These are phyloP conservation scores for Populus trichocarpa DNA, from an alignment of 441 rosid species.

Conservation along the genomic window DNA sequence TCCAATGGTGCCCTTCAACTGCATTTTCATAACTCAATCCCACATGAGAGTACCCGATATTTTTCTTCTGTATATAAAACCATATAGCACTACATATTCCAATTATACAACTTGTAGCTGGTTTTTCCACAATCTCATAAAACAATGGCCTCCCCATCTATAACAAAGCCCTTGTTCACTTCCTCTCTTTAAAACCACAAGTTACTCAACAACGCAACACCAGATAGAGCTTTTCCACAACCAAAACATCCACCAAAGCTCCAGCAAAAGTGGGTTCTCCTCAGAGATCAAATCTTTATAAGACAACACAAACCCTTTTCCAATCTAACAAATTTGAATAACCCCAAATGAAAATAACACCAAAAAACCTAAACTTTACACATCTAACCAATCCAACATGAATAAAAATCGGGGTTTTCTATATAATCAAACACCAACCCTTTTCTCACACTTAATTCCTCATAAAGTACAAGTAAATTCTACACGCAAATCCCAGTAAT, in stretches of 20 bases:
- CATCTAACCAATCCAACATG: not conserved
- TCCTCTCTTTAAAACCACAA: not conserved
- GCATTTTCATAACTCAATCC: slow-evolving; percentile 88
- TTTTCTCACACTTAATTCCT: too few species aligned
- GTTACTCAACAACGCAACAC: not conserved
- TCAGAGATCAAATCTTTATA: not conserved
- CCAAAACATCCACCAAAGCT: not conserved
- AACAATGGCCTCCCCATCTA: slow-evolving; percentile 82
- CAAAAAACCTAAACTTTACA: not conserved
- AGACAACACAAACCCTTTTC: slow-evolving; percentile 12
- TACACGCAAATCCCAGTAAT: too few species aligned
- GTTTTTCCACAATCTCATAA: slow-evolving; percentile 78
- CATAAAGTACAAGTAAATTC: too few species aligned
- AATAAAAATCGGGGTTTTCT: not conserved
- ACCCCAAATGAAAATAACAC: slow-evolving; percentile 28
- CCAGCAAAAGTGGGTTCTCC: not conserved
- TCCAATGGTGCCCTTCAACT: slow-evolving; percentile 82
- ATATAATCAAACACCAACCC: slow-evolving; percentile 8
- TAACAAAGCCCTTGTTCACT: slow-evolving; percentile 5
- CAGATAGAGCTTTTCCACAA: not conserved
- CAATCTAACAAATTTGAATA: slow-evolving; percentile 16
- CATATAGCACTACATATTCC: slow-evolving; percentile 70
- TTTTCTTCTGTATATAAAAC: slow-evolving; percentile 88
- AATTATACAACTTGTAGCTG: slow-evolving; percentile 77
- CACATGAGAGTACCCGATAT: slow-evolving; percentile 85